Conservation (phyloP, 2,329 filamentous ascomycete species). For the Alternaria rosae region DNA sequence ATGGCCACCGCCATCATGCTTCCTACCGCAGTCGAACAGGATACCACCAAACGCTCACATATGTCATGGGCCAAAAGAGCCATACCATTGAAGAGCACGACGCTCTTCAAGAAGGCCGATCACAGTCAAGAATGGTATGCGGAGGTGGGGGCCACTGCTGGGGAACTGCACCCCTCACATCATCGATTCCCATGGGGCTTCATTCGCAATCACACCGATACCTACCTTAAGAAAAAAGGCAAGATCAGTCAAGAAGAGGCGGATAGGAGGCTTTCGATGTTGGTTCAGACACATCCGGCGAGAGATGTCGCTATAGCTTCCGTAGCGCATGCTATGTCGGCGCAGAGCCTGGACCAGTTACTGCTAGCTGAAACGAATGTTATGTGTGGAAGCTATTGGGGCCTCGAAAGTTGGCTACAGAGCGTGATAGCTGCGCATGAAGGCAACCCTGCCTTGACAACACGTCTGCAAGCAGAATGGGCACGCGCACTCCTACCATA, state of each 20-base stretch:
- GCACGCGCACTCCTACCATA: conserved; percentile 35
- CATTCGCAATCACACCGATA: conserved; percentile 34
- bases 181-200: conserved; percentile 32
- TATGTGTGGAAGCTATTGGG: conserved; percentile 37
- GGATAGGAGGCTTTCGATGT: conserved; percentile 28
- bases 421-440: conserved; percentile 41
- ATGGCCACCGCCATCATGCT: conserved; percentile 7
- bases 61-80: conserved; percentile 22
- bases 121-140: conserved; percentile 42
- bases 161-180: conserved; percentile 33
- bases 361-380: conserved; percentile 36
- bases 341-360: conserved; percentile 28
- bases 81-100: conserved; percentile 17
- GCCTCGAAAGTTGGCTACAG: conserved; percentile 37
- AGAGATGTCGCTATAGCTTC: conserved; percentile 43
- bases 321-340: conserved; percentile 39
- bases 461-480: conserved; percentile 38
- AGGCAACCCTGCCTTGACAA: conserved; percentile 30
- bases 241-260: conserved; percentile 33
- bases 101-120: conserved; percentile 33
- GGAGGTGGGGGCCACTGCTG: conserved; percentile 32
- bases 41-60: conserved; percentile 14
- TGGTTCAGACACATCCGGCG: conserved; percentile 29
- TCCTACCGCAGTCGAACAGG: conserved; percentile 10
- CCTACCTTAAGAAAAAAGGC: conserved; percentile 43